Base-by-base conservation (phyloP, 1,139 yeast species). In the Blastobotrys ciferrii region DNA sequence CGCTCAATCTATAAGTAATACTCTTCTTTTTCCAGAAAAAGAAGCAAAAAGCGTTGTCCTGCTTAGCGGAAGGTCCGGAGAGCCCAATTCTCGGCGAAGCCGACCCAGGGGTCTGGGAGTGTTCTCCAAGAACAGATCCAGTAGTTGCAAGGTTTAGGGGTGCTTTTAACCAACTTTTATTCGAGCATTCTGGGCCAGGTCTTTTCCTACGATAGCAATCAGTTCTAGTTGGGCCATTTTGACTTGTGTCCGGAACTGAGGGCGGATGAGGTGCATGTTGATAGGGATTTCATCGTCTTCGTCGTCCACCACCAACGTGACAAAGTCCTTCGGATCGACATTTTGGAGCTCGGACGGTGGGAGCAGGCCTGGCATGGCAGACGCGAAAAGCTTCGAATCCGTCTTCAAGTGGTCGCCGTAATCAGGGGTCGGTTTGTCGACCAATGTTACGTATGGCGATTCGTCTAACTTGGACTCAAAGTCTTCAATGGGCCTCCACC, bases 351-450 rank as follows among this genome's bases (percentile, higher is more conserved):
- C 14, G 4, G 17, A 11, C 3, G 40, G 40, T 7, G 40, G 12
- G 4, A 36, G 18, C 3, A 36, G n/a, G 11, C 40, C 40, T 11
- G 40, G 40, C 40, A 36, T 36, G 9, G 17, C 25, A 3, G 40
- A 36, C n/a, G 13, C 37, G 17, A 33, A 15, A 11, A 33, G 17
- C 14, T 13, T 14, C 19, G 37, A 33, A 3, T 33, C 19, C 37
- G 4, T 3, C 12, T 7, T n/a, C 4, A 33, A 6, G 37, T 13
- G 12, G 19, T 14, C 37, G 6, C 25, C 12, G 18, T 33, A 33
- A 13, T 13, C 15, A 4, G 20, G 38, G 7, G 38, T 17, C 12
- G 40, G 40, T 7, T 3, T 19, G 14, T 36, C 40, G 3, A 36
- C 40, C 14, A 36, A 13, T 6, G 30, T 18, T 3, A 36, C 40